phyloP scores from a whole-genome alignment of 169 alveolate species.

The Babesia bigemina region DNA sequence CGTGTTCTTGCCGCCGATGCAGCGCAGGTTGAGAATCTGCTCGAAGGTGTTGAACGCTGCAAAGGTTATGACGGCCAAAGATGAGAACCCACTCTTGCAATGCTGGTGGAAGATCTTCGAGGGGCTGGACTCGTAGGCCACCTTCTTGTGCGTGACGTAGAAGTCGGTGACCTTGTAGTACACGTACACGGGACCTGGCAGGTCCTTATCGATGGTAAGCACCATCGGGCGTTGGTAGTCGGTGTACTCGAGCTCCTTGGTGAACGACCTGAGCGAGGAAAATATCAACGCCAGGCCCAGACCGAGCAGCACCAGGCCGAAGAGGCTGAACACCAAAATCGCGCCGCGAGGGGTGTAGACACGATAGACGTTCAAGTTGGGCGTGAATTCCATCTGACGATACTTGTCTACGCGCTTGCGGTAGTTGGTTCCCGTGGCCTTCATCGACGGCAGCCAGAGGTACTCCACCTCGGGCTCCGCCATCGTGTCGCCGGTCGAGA shows the following conservation, averaged over 20 bases:
- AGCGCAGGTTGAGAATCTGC: constrained; percentile 60
- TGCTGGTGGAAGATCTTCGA: constrained; percentile 10
- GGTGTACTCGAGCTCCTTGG: constrained; percentile 41
- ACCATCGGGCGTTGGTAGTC: constrained; percentile 38
- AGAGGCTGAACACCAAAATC: constrained; percentile 7
- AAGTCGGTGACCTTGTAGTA: constrained; percentile 60
- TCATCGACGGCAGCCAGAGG: constrained; percentile 68
- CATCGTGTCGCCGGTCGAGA: not conserved
- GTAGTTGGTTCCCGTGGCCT: constrained; percentile 15
- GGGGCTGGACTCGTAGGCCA: constrained; percentile 61
- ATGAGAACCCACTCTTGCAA: constrained; percentile 41
- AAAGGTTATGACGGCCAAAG: not conserved
- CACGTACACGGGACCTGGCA: constrained; percentile 57
- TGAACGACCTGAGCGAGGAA: constrained; percentile 32
- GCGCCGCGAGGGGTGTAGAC: constrained; percentile 62
- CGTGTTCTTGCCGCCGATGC: constrained; percentile 64
- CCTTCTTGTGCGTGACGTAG: constrained; percentile 58
- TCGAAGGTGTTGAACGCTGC: constrained; percentile 49
- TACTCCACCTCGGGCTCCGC: constrained; percentile 3
- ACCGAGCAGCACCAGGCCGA: constrained; percentile 38
- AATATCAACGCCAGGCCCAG: constrained; percentile 15
- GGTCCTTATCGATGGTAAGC: constrained; percentile 14
- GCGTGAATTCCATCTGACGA: constrained; percentile 56
- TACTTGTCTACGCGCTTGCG: constrained; percentile 37
- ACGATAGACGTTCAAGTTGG: constrained; percentile 35